Conservation (phyloP, 1,139 yeast species). For the Blastobotrys arbuscula region DNA sequence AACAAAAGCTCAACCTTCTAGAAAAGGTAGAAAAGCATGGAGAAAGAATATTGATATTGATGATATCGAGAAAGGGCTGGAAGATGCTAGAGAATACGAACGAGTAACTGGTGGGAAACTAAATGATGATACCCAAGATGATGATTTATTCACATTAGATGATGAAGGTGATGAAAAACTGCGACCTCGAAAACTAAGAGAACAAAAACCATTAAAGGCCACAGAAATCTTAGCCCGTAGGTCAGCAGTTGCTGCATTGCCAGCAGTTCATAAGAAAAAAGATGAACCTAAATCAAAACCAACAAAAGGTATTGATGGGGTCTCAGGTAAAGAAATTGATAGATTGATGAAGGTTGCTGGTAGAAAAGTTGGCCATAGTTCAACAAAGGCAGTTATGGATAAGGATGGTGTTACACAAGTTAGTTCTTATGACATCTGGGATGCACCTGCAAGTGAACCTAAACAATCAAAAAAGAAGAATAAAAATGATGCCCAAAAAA, state of each 20-base stretch:
- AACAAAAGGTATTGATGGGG: conserved; percentile 53
- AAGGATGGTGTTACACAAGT: conserved; percentile 57
- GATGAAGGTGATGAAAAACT: conserved; percentile 50
- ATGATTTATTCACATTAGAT: conserved; percentile 63
- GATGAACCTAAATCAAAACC: conserved; percentile 36
- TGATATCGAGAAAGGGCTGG: conserved; percentile 68
- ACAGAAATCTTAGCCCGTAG: conserved; percentile 70
- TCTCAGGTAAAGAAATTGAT: conserved; percentile 60
- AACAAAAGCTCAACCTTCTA: conserved; percentile 53
- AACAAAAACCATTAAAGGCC: conserved; percentile 48
- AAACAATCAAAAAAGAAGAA: conserved; percentile 29
- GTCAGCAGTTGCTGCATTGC: conserved; percentile 71
- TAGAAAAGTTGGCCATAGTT: conserved; percentile 50
- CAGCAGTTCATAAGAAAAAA: conserved; percentile 36
- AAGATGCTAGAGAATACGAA: conserved; percentile 61
- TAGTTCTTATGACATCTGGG: conserved; percentile 62
- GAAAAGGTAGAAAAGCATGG: conserved; percentile 96
- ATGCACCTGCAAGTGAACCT: conserved; percentile 13
- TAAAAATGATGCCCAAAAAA: conserved; percentile 22
- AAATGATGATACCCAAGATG: conserved; percentile 14
- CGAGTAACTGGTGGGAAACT: conserved; percentile 34
- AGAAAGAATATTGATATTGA: conserved; percentile 86
- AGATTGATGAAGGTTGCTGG: conserved; percentile 78
- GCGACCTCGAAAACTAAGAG: conserved; percentile 34
- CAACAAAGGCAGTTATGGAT: conserved; percentile 46